These are phyloP conservation scores for Asterionellopsis glacialis DNA, from an alignment of 108 stramenopile genomes.

Conservation along the genomic window DNA sequence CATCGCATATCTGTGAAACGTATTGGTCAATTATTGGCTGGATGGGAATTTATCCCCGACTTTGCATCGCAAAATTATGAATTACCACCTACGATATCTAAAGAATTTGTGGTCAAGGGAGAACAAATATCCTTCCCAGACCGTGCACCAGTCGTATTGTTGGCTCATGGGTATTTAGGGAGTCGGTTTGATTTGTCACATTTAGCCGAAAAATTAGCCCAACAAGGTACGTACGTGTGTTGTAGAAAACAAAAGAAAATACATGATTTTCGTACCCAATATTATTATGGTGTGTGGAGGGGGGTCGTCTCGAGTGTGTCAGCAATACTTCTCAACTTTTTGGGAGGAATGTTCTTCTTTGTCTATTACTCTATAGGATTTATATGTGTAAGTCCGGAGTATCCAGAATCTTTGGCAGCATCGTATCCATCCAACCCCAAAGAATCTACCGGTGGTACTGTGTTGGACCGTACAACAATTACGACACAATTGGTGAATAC, in stretches of 20 bases:
- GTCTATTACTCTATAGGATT: slow-evolving; percentile 30
- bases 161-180: slow-evolving; percentile 62
- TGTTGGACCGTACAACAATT: slow-evolving; percentile 52
- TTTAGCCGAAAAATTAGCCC: slow-evolving; percentile 62
- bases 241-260: neutral
- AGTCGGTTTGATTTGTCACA: slow-evolving; percentile 70
- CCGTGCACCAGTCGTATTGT: slow-evolving; percentile 48
- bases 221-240: slow-evolving; percentile 5
- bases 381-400: slow-evolving; percentile 55
- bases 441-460: slow-evolving; percentile 12
- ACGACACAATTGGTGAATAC: slow-evolving; percentile 32
- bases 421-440: slow-evolving; percentile 34
- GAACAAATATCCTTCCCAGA: slow-evolving; percentile 22
- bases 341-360: neutral
- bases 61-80: slow-evolving; percentile 51
- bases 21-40: slow-evolving; percentile 60
- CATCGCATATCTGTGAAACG: slow-evolving; percentile 67
- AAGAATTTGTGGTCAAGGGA: slow-evolving; percentile 11
- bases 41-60: slow-evolving; percentile 65
- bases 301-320: neutral
- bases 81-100: slow-evolving; percentile 19
- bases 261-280: neutral
- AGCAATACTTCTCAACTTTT: neutral
- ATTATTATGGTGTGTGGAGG: too few relatives aligned
- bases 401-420: slow-evolving; percentile 75